Conservation (phyloP, 1,284 basidiomycete species). For the Heterobasidion annosum region DNA sequence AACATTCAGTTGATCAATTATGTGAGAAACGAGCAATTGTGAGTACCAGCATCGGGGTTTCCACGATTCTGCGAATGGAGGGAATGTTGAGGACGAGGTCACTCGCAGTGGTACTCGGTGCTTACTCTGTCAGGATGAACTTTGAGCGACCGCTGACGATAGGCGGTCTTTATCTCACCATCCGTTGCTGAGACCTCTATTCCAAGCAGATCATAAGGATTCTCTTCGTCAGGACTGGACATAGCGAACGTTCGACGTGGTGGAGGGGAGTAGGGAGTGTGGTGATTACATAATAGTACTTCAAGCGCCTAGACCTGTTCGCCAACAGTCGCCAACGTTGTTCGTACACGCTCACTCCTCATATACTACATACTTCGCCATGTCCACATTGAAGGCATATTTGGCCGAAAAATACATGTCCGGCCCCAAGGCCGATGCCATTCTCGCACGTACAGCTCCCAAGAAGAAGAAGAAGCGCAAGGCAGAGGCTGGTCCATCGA, state of each 20-base stretch:
- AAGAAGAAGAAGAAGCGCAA: constrained; percentile 76
- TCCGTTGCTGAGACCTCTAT: constrained; percentile 66
- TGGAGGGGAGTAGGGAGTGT: too few species aligned
- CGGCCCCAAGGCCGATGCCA: constrained; percentile 93
- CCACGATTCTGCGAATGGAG: constrained; percentile 52
- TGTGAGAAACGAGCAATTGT: neutral
- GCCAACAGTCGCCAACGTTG: too few species aligned
- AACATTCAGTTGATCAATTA: neutral
- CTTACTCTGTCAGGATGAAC: constrained; percentile 83
- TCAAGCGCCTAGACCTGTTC: too few species aligned
- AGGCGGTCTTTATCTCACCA: constrained; percentile 78
- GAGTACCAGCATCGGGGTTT: constrained; percentile 65
- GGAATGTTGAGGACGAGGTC: neutral
- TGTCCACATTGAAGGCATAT: constrained; percentile 49
- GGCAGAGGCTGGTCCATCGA: constrained; percentile 25
- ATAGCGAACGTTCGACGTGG: neutral
- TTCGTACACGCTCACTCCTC: too few species aligned
- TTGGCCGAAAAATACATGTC: constrained; percentile 91
- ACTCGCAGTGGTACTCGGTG: constrained; percentile 15
- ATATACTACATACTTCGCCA: neutral
- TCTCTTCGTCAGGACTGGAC: constrained; percentile 34
- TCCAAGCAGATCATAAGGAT: constrained; percentile 73
- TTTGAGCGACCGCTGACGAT: constrained; percentile 74
- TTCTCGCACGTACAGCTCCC: constrained; percentile 60
- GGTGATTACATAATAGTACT: neutral